These are phyloP conservation scores for Citrus cavaleriei DNA, from an alignment of 345 rosid species.

Conservation along the genomic window DNA sequence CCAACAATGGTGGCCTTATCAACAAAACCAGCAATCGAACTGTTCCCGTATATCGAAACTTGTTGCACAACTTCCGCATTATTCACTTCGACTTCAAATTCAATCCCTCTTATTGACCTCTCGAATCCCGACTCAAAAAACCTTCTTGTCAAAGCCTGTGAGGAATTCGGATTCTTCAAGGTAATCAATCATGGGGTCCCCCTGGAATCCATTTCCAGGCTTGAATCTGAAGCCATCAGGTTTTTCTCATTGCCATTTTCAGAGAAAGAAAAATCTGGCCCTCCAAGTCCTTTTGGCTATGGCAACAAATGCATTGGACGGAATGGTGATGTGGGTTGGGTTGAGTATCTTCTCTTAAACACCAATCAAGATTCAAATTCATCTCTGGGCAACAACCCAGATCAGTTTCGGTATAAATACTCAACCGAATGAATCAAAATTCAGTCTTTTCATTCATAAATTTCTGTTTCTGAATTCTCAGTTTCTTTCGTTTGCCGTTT, in stretches of 20 bases:
- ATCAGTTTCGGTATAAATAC: conserved; percentile 41
- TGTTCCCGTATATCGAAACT: conserved; percentile 7
- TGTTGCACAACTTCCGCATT: conserved; percentile 2
- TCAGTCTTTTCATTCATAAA: neutral
- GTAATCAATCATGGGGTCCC: conserved; percentile 78
- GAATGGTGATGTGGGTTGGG: conserved; percentile 80
- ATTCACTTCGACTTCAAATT: conserved; percentile 19
- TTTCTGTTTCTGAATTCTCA: neutral
- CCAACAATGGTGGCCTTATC: conserved; percentile 15
- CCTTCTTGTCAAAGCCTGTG: conserved; percentile 41
- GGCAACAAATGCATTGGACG: conserved; percentile 65
- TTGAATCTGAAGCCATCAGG: conserved; percentile 50
- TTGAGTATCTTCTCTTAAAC: conserved; percentile 64
- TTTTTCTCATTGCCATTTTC: conserved; percentile 66
- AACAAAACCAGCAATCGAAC: conserved; percentile 23
- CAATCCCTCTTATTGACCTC: conserved; percentile 36
- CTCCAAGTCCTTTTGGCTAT: conserved; percentile 80
- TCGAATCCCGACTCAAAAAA: conserved; percentile 37
- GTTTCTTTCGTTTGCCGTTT: neutral
- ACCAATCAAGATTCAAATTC: conserved; percentile 29
- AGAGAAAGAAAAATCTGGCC: conserved; percentile 57
- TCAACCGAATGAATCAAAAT: neutral
- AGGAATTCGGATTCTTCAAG: conserved; percentile 78
- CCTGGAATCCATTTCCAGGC: conserved; percentile 34
- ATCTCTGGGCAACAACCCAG: conserved; percentile 32